Conservation (phyloP, 257 asterid genomes). For the Lycium ferocissimum region DNA sequence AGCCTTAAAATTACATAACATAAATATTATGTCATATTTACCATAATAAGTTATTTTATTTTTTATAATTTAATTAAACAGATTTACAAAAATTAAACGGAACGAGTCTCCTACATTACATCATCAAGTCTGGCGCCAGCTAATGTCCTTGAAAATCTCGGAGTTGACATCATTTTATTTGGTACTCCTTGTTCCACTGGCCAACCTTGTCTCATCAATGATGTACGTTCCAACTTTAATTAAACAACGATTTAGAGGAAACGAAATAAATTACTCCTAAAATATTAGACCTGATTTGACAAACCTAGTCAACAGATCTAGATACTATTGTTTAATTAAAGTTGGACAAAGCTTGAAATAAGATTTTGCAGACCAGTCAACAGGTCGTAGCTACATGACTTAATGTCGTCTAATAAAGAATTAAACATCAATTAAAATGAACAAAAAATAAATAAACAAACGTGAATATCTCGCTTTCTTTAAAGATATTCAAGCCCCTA, state of each 20-base stretch:
- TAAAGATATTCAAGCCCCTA: too few relatives aligned
- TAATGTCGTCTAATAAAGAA: not conserved
- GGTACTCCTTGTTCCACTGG: not conserved
- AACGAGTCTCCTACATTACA: not conserved
- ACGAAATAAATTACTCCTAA: not conserved
- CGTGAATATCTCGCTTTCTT: too few relatives aligned
- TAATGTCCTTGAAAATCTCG: not conserved
- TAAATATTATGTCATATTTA: too few relatives aligned
- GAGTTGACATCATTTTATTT: not conserved
- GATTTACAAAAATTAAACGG: too few relatives aligned
- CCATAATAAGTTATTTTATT: too few relatives aligned
- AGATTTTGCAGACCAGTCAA: not conserved
- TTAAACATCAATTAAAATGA: not conserved
- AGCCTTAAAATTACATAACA: too few relatives aligned
- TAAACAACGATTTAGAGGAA: not conserved
- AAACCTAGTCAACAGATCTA: not conserved
- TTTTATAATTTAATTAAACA: too few relatives aligned
- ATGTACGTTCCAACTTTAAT: not conserved
- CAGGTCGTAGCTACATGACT: not conserved
- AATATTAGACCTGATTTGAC: not conserved
- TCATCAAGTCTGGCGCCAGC: not conserved
- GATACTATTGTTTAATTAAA: not conserved
- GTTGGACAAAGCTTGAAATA: not conserved
- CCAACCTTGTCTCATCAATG: not conserved
- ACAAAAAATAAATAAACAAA: too few relatives aligned